These are phyloP conservation scores for Eruca vesicaria DNA, from an alignment of 441 rosid species.

Conservation along the genomic window DNA sequence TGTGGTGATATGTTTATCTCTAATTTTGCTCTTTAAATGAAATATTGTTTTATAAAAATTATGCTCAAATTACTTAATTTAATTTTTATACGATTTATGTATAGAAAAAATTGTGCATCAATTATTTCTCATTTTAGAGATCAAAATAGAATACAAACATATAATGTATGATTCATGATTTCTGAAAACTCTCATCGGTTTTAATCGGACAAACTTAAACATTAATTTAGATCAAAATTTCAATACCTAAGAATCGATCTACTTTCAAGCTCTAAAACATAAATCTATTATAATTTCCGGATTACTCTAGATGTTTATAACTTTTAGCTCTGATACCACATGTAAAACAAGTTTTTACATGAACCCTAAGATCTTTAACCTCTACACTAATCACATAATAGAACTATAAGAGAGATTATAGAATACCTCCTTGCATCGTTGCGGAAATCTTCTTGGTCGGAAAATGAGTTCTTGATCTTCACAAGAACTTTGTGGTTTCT, in stretches of 20 bases:
- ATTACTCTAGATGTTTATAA: not conserved
- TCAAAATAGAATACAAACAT: not conserved
- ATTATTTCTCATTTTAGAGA: not conserved
- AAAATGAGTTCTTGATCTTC: not conserved
- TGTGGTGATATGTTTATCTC: not conserved
- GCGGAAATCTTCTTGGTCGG: not conserved
- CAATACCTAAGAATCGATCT: not conserved
- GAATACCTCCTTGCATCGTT: not conserved
- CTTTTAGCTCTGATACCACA: not conserved
- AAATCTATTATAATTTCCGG: not conserved
- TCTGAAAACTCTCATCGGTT: not conserved
- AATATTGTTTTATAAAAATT: too few relatives aligned
- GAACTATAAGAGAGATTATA: not conserved
- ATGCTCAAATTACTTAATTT: not conserved
- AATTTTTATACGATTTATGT: not conserved
- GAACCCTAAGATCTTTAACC: not conserved
- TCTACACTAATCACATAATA: not conserved
- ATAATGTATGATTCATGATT: not conserved
- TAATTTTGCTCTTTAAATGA: not conserved
- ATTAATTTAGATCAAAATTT: not conserved
- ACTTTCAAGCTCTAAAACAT: not conserved
- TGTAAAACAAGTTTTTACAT: too few relatives aligned
- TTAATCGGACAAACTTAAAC: not conserved
- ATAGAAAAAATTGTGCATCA: not conserved
- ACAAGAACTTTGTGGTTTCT: too few relatives aligned